Percentiles rank a stretch among this genome's conserved stretches.
These are phyloP conservation scores for Calonectria montana DNA, from an alignment of 2,329 filamentous ascomycete genomes.

Conservation along the genomic window DNA sequence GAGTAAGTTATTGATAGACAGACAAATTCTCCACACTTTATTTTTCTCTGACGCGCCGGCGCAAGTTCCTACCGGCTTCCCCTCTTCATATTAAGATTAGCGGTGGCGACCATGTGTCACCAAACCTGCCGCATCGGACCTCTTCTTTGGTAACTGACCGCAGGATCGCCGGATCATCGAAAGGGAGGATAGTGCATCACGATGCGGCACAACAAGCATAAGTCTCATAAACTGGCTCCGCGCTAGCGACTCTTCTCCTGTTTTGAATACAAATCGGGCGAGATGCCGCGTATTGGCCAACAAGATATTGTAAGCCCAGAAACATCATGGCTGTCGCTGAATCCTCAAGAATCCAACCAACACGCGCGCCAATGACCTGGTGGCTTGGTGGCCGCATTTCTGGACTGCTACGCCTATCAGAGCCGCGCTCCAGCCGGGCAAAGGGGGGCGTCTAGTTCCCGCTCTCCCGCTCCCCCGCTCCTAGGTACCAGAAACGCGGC, in stretches of 20 bases:
- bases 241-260: background rate
- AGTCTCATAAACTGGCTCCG: conserved; percentile 7
- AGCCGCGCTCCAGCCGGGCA: background rate
- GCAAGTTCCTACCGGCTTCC: background rate
- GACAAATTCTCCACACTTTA: background rate
- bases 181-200: background rate
- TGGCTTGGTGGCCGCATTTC: background rate
- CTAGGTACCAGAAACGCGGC: conserved; percentile 8
- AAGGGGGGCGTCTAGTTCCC: conserved; percentile 12
- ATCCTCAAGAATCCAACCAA: background rate
- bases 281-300: background rate
- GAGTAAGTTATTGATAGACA: conserved; percentile 1
- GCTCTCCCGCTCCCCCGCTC: conserved; percentile 13
- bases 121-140: background rate
- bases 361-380: background rate
- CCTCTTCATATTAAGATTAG: background rate
- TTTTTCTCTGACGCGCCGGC: background rate
- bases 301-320: background rate
- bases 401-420: background rate
- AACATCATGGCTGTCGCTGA: background rate
- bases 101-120: conserved; percentile 11
- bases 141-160: background rate
- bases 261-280: background rate
- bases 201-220: conserved; percentile 1
- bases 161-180: background rate